Percentiles rank a stretch among this genome's conserved stretches.
phyloP scores from a whole-genome alignment of 805 yeast genomes.

The Lachancea waltii region DNA sequence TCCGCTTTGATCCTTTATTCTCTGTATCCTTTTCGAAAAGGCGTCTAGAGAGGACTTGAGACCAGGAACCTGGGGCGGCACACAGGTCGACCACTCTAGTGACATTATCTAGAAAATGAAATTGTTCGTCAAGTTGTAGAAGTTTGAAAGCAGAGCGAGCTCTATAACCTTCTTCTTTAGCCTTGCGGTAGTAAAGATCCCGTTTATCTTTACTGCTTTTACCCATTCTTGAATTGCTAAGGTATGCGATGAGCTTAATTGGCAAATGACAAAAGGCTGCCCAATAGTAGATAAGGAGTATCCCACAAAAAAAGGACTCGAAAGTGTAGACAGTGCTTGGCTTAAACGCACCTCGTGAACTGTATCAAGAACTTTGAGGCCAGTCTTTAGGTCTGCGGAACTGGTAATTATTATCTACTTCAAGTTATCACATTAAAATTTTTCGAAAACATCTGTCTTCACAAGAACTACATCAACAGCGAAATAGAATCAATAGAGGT shows the following conservation, averaged over 20 bases:
- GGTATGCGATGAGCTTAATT: neutral
- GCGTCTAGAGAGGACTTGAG: conserved; percentile 81
- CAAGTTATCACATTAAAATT: too few species aligned
- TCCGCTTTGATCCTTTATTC: conserved; percentile 37
- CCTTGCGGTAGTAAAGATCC: conserved; percentile 85
- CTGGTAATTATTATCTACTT: too few species aligned
- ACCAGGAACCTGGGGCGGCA: conserved; percentile 99
- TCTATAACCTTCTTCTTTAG: conserved; percentile 97
- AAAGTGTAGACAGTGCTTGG: too few species aligned
- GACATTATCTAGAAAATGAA: conserved; percentile 67
- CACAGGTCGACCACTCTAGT: conserved; percentile 89
- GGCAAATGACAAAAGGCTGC: neutral
- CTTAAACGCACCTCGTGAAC: too few species aligned
- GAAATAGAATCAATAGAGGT: too few species aligned
- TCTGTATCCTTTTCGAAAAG: conserved; percentile 40
- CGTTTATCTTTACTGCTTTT: conserved; percentile 92
- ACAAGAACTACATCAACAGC: too few species aligned
- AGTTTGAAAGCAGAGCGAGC: conserved; percentile 95
- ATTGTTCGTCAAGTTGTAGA: conserved; percentile 84
- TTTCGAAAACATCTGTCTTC: too few species aligned
- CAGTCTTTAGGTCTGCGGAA: too few species aligned
- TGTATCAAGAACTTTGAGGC: too few species aligned
- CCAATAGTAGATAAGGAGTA: too few species aligned
- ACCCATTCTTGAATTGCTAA: conserved; percentile 51
- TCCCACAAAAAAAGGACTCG: too few species aligned